Evolutionary conservation across 176 grass and related monocot genomes (phyloP).

Genomic region (Musa itinerans): DNA sequence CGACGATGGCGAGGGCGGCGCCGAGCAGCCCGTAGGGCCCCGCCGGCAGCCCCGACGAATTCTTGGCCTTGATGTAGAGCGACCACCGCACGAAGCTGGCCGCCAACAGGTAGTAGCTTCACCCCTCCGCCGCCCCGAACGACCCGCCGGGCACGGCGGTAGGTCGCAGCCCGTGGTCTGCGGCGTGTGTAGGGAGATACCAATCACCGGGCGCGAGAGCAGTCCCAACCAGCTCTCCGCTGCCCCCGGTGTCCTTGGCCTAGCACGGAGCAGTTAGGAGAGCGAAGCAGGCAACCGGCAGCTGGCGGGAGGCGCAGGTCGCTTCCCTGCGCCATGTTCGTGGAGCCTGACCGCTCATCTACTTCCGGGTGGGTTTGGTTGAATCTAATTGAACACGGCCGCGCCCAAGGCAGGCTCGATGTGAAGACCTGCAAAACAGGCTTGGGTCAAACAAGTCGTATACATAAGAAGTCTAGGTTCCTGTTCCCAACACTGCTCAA

Average conservation of each 20-base stretch:
- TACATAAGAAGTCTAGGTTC: background rate
- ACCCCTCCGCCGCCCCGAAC: conserved; percentile 62
- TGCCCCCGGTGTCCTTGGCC: conserved; percentile 36
- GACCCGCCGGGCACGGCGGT: conserved; percentile 51
- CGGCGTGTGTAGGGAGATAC: conserved; percentile 61
- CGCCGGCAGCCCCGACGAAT: conserved; percentile 52
- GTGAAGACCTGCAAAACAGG: background rate
- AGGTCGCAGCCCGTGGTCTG: conserved; percentile 69
- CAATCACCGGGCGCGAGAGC: conserved; percentile 45
- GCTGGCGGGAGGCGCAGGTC: background rate
- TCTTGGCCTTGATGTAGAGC: conserved; percentile 57
- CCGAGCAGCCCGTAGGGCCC: conserved; percentile 64
- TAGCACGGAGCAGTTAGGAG: background rate
- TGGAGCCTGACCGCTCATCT: background rate
- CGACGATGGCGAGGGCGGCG: conserved; percentile 27
- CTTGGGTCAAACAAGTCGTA: background rate
- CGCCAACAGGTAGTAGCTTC: conserved; percentile 76
- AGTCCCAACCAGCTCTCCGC: conserved; percentile 34
- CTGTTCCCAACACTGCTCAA: background rate
- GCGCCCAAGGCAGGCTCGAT: too few relatives aligned
- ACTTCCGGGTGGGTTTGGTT: background rate
- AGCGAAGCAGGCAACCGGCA: background rate
- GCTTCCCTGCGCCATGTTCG: background rate
- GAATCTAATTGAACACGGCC: background rate
- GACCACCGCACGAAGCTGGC: conserved; percentile 66